phyloP scores from a whole-genome alignment of 1,284 basidiomycete genomes.

The Cryptococcus sp. region DNA sequence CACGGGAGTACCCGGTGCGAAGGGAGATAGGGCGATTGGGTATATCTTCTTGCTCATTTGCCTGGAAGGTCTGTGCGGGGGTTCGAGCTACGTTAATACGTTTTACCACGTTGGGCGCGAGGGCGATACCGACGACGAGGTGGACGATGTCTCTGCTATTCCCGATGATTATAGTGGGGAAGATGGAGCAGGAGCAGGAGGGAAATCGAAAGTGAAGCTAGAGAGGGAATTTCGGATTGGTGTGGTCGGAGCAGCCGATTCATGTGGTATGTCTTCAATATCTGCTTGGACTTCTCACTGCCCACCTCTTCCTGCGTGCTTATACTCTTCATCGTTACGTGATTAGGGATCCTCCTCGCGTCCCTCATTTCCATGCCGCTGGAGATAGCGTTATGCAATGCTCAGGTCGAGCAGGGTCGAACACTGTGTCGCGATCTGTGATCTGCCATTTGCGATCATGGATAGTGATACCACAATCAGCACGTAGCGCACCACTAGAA shows the following conservation, averaged over 20 bases:
- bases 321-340: no score
- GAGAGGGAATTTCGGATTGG: conserved; percentile 87
- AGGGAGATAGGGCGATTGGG: conserved; percentile 60
- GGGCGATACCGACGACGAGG: conserved; percentile 20
- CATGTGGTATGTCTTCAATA: conserved; percentile 32
- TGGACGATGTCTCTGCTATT: not conserved
- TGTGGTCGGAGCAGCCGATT: conserved; percentile 65
- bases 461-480: no score
- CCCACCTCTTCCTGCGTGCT: no score
- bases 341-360: conserved; percentile 71
- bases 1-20: not conserved
- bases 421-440: conserved; percentile 66
- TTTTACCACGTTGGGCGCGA: conserved; percentile 84
- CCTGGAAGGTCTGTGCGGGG: conserved; percentile 83
- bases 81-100: conserved; percentile 88
- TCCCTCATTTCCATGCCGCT: conserved; percentile 78
- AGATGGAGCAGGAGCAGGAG: conserved; percentile 50
- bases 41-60: conserved; percentile 76
- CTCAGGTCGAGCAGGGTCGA: conserved; percentile 72
- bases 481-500: no score
- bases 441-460: no score
- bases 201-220: conserved; percentile 40
- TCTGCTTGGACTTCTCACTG: not conserved
- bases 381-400: conserved; percentile 74
- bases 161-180: conserved; percentile 26